Base-by-base conservation (phyloP, 768 basidiomycete species). In the Podaxis rugospora region DNA sequence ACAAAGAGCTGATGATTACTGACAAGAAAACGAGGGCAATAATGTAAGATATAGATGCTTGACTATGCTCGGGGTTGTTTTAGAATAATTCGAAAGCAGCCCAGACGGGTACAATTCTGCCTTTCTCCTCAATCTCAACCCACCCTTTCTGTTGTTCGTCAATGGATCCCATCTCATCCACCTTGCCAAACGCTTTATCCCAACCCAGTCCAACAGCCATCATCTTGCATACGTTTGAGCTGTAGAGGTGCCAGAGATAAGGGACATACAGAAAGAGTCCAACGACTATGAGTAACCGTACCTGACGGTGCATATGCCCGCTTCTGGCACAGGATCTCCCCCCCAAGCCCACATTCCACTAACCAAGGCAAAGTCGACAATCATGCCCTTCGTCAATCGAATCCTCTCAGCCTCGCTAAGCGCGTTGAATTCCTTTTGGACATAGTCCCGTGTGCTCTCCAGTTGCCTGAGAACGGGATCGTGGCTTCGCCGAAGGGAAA, bases 301-400 rank as follows among this genome's bases (percentile, higher is more conserved):
- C 87, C 79, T 82, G n/a, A 85, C 68, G 3, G 83, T 80, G 67
- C 87, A 89, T 35, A 90, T 70, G 4, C 76, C 74, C 21, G 83
- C 84, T 13, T 76, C 76, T 1, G 88, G 86, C 16, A 69, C 67
- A 3, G 78, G 69, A 42, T 82, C 80, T 13, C 72, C 73, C 6
- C 72, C 66, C 63, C 69, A 70, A 2, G 76, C 69, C 89, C 89
- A 90, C 44, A 85, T 66, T 14, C 89, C 89, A 57, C 79, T 83
- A 25, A 89, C 62, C 66, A 89, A 62, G 10, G 89, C 88, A 62
- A 89, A 80, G 69, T 90, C 89, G 5, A 89, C 82, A 51, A 90
- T 68, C 77, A 85, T 82, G 1, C 88, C 89, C 51, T 76, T 77
- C 16, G 87, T 89, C 27, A 82, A 76, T n/a, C 66, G 66, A 14